Evolutionary conservation across 805 yeast species (phyloP).

Genomic region (Torulaspora indica): DNA sequence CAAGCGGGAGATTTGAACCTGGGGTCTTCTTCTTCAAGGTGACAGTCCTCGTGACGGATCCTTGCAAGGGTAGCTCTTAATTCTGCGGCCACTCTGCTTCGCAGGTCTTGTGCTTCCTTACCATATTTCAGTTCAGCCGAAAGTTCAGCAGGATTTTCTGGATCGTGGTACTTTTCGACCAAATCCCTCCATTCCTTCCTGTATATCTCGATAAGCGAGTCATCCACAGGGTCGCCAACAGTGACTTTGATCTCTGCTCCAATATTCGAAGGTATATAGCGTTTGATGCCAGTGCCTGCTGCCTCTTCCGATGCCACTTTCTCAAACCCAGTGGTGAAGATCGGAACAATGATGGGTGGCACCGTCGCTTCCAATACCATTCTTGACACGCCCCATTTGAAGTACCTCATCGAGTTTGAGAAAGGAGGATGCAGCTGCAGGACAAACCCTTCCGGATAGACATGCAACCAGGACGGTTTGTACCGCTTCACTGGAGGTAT

Average conservation of each 20-base stretch:
- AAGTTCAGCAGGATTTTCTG: constrained; percentile 50
- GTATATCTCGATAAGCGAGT: constrained; percentile 50
- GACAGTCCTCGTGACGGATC: constrained; percentile 38
- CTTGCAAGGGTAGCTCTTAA: constrained; percentile 58
- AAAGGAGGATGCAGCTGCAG: constrained; percentile 77
- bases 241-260: constrained; percentile 65
- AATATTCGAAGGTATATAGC: constrained; percentile 56
- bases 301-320: constrained; percentile 73
- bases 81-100: constrained; percentile 66
- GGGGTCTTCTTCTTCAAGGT: constrained; percentile 59
- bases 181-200: constrained; percentile 67
- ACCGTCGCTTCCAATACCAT: constrained; percentile 74
- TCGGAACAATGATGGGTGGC: constrained; percentile 84
- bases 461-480: constrained; percentile 84
- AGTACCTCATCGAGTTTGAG: constrained; percentile 84
- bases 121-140: constrained; percentile 61
- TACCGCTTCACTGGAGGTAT: constrained; percentile 55
- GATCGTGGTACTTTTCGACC: constrained; percentile 51
- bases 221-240: constrained; percentile 69
- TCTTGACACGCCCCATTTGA: constrained; percentile 93
- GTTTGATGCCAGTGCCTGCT: constrained; percentile 49
- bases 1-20: constrained; percentile 62
- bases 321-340: constrained; percentile 82
- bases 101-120: constrained; percentile 54
- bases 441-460: constrained; percentile 93